These are phyloP conservation scores for Populus tremula DNA, from an alignment of 345 rosid genomes.

Conservation along the genomic window DNA sequence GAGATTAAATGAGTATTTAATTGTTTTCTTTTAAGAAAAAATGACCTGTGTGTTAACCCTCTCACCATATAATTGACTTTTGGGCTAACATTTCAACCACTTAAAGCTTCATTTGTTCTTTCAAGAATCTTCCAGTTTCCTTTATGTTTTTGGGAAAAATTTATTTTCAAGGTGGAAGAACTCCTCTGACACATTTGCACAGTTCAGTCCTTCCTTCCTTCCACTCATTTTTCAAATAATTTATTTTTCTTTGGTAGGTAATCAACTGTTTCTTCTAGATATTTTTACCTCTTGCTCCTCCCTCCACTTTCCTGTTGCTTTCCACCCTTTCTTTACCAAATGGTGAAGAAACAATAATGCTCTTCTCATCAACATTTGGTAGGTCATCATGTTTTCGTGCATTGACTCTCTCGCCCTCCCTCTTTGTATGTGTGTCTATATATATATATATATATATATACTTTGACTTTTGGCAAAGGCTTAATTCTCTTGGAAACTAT, in stretches of 20 bases:
- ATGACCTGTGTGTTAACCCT: not conserved
- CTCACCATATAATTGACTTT: conserved; percentile 26
- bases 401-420: no score
- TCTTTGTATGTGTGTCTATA: no score
- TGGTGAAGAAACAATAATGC: not conserved
- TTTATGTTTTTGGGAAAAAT: no score
- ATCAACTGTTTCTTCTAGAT: not conserved
- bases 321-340: not conserved
- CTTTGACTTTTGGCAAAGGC: no score
- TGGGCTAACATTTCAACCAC: conserved; percentile 20
- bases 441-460: no score
- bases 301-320: no score
- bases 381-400: no score
- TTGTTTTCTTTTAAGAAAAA: not conserved
- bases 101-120: not conserved
- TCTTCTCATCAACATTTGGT: no score
- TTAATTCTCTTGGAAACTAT: no score
- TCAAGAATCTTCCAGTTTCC: not conserved
- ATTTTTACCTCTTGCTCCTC: no score
- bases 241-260: not conserved
- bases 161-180: not conserved
- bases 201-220: not conserved
- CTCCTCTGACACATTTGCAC: not conserved
- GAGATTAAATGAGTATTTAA: not conserved
- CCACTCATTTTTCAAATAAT: not conserved